phyloP scores from a whole-genome alignment of 1,284 basidiomycete species.

The Cryptococcus wingfieldii region DNA sequence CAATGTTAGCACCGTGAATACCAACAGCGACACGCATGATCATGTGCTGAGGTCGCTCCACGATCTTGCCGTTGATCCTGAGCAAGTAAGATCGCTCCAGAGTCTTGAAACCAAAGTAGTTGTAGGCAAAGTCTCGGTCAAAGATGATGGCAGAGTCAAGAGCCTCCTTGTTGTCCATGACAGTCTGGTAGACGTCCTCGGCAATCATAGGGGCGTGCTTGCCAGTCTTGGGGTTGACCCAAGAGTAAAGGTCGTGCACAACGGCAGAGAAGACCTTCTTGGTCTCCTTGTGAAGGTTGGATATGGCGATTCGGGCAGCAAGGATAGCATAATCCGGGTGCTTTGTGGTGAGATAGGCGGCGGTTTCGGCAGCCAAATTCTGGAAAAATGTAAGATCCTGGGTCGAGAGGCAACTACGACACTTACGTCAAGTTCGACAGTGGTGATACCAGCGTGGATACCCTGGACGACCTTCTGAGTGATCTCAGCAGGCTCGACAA shows the following conservation, averaged over 20 bases:
- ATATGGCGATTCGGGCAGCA: conserved; percentile 96
- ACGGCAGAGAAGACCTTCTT: conserved; percentile 95
- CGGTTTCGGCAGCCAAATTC: conserved; percentile 94
- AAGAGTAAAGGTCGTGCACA: conserved; percentile 83
- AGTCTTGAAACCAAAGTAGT: conserved; percentile 98
- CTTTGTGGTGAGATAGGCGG: conserved; percentile 93
- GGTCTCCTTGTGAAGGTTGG: conserved; percentile 98
- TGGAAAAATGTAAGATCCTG: conserved; percentile 36
- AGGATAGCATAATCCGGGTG: conserved; percentile 98
- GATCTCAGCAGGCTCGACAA: conserved; percentile 92
- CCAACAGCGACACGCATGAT: conserved; percentile 99
- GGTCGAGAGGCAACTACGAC: not conserved
- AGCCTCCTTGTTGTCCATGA: conserved; percentile 74
- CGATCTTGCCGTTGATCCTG: conserved; percentile 88
- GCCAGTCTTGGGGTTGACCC: conserved; percentile 96
- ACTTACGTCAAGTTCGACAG: conserved; percentile 90
- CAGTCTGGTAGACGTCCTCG: conserved; percentile 75
- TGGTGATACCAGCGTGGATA: conserved; percentile 93
- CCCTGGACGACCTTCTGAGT: conserved; percentile 94
- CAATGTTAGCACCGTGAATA: conserved; percentile 87
- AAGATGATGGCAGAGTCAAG: conserved; percentile 97
- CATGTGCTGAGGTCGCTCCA: conserved; percentile 98
- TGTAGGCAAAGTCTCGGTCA: conserved; percentile 96
- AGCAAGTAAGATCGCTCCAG: conserved; percentile 97
- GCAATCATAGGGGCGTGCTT: conserved; percentile 87